phyloP scores from a whole-genome alignment of 1,284 basidiomycete genomes.

The Flammula alnicola region DNA sequence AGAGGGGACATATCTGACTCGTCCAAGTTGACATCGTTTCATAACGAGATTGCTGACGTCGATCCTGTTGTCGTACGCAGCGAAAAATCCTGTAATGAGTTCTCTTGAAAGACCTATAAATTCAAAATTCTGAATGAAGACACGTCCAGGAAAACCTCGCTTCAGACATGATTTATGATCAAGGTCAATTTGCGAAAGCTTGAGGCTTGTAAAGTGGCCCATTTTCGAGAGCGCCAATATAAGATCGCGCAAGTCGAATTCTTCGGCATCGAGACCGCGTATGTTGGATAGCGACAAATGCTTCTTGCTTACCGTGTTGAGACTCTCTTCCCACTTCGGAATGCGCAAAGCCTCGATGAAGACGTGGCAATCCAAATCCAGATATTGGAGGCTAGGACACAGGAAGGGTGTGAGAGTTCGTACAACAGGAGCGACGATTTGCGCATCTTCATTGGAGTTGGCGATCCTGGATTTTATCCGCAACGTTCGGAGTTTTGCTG shows the following conservation, averaged over 20 bases:
- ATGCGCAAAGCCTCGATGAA: conserved; percentile 15
- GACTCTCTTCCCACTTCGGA: conserved; percentile 15
- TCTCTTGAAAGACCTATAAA: conserved; percentile 13
- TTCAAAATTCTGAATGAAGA: conserved; percentile 23
- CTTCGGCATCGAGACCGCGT: not conserved
- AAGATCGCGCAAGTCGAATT: conserved; percentile 14
- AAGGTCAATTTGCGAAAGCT: conserved; percentile 12
- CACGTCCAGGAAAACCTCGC: not conserved
- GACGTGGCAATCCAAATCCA: conserved; percentile 18
- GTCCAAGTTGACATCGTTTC: conserved; percentile 10
- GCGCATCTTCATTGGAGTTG: not conserved
- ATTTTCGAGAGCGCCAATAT: conserved; percentile 10
- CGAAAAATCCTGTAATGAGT: conserved; percentile 12
- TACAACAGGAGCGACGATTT: not conserved
- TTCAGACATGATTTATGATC: conserved; percentile 1
- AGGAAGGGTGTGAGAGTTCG: conserved; percentile 7
- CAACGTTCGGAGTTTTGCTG: conserved; percentile 14
- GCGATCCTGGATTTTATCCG: conserved; percentile 10
- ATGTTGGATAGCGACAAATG: conserved; percentile 13
- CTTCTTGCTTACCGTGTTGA: conserved; percentile 9
- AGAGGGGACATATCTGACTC: not conserved
- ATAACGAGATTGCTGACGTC: conserved; percentile 13
- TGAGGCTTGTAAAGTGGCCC: conserved; percentile 14
- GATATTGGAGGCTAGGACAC: conserved; percentile 14
- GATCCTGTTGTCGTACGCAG: conserved; percentile 15